Base-by-base conservation (phyloP, 148 eudicot genomes). In the Talinum fruticosum region DNA sequence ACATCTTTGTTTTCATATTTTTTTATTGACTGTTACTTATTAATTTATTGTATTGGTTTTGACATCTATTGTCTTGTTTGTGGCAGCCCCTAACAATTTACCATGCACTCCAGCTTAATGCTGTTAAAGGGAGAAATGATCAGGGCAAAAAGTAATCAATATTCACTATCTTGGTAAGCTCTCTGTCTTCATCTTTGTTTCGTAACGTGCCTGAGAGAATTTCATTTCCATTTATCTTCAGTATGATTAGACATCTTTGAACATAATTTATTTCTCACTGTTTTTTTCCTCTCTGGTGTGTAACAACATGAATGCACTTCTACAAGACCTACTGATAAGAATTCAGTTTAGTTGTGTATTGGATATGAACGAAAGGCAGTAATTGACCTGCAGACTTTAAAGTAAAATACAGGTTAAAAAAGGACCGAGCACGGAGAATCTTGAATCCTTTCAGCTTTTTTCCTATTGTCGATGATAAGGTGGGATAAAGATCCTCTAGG, bases 141-240 rank as follows among this genome's bases (percentile, higher is more conserved):
- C 86, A 82, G 82, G 76, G 71, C 75, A 75, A 38, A 72, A 82
- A 49, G 72, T 72, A 71, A 86, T 91, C 79, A 74, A 79, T 76
- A 89, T 96, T 79, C 97, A 91, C 78, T 93, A 93, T 83, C 92
- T 93, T 54, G 99, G 99, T 92, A 90, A 65, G 30, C 71, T 68
- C 54, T 73, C 10, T 75, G 12, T 70, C 36, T 75, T 62, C 44
- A 19, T 59, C 24, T 29, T 37, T n/a, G 0, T 66, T 18, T 64
- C 14, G 13, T 41, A 41, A 41, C 49, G 5, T 10, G 18, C 34
- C 35, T 75, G 26, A 16, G 24, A 13, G 35, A 10, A 24, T 64
- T 62, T 33, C 26, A 13, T 49, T 32, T 62, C 13, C 13, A 24
- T 23, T 1, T 15, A 38, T 6, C 45, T 28, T 33, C 68, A 69